Base-by-base conservation (phyloP, 805 yeast genomes). In the Saccharomycopsis babjevae region DNA sequence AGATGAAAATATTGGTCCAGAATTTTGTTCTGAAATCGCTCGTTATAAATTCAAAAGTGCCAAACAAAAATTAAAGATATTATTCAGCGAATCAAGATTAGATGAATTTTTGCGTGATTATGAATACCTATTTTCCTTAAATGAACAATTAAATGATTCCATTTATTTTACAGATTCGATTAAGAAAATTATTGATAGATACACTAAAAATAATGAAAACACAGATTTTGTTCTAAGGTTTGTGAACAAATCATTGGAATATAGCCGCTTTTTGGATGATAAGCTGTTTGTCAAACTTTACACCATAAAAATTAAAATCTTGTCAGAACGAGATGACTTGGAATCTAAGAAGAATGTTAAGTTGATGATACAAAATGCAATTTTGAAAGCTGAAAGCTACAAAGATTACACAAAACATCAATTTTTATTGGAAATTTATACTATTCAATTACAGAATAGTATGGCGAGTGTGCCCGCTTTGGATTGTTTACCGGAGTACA, bases 361-460 rank as follows among this genome's bases (percentile, higher is more conserved):
- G 69, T 83, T 7, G 59, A 66, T 1, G 59, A 63, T 58, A 5
- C 38, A 54, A 10, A 11, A 22, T 5, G 71, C 83, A 42, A 79
- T 82, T 59, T 50, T 59, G 1, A 73, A 72, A 43, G 70, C 82
- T 7, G 69, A 69, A 5, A 76, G 77, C 0, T 68, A 79, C 7
- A 64, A 70, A 3, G 85, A 81, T 43, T 72, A 79, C 61, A 74
- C 79, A 0, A 74, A 70, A 58, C 79, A 74, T 63, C 73, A 83
- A 0, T 80, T 76, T 63, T 70, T 82, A 22, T 71, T 88, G 50
- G 96, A 89, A 61, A 76, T 85, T 0, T 77, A 86, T 22, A 88
- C 94, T 0, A 76, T 83, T 3, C 86, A 86, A 67, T 85, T 88
- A 62, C 80, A 80, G 32, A 20, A 20, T 30, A 36, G 8, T 3